Percentiles rank a stretch among this genome's conserved stretches.
Conservation (phyloP, 495 filamentous ascomycete species). For the Neurospora pannonica region DNA sequence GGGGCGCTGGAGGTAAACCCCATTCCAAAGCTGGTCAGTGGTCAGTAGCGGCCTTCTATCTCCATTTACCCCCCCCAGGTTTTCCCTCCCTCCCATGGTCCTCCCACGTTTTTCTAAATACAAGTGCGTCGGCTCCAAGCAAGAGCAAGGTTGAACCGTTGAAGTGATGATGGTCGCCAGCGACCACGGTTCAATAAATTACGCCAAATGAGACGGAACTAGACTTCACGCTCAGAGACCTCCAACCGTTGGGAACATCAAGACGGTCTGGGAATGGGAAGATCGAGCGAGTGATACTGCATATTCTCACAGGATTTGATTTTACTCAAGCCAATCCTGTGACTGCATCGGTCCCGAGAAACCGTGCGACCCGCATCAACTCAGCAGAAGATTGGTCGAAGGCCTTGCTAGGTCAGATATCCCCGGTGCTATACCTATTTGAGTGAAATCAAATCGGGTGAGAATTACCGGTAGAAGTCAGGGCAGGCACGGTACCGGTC, state of each 20-base stretch:
- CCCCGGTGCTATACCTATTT: too few species aligned
- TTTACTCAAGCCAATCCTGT: too few species aligned
- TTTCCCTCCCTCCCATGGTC: neutral
- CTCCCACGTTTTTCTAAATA: neutral
- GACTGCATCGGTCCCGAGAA: too few species aligned
- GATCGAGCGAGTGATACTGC: neutral
- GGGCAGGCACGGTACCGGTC: neutral
- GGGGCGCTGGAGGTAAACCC: neutral
- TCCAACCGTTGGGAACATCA: neutral
- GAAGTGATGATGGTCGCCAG: neutral
- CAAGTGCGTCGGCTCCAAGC: neutral
- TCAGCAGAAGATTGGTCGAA: too few species aligned
- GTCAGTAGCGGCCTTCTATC: too few species aligned
- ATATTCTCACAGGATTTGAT: too few species aligned
- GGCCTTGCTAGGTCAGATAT: too few species aligned
- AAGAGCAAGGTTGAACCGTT: neutral
- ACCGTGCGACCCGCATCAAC: too few species aligned
- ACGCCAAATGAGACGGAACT: neutral
- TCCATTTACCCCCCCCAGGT: neutral
- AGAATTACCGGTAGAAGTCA: too few species aligned
- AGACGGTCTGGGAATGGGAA: neutral
- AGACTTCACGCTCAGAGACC: neutral
- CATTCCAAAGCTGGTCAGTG: neutral
- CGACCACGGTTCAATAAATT: neutral
- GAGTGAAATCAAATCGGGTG: too few species aligned